Conservation (phyloP, 495 filamentous ascomycete species). For the Hamigera avellanea region DNA sequence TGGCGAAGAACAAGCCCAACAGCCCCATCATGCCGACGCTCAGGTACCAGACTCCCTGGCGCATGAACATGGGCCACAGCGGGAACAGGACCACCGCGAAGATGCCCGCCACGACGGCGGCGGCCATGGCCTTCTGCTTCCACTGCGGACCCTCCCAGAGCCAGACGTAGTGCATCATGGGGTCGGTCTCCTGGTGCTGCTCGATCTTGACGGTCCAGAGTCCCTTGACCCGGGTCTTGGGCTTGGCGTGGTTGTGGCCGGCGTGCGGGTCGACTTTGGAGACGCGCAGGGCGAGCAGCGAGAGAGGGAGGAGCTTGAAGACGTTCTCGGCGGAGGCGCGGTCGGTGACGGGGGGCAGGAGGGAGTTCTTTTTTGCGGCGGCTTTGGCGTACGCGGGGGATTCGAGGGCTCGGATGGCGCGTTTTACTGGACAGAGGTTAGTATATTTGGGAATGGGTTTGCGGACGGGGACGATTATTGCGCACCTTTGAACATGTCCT, state of each 20-base stretch:
- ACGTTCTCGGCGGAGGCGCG: conserved; percentile 77
- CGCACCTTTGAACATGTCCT: conserved; percentile 93
- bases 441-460: neutral
- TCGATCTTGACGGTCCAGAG: conserved; percentile 95
- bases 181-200: conserved; percentile 84
- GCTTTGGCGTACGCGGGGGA: conserved; percentile 82
- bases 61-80: conserved; percentile 84
- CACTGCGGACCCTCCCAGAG: conserved; percentile 90
- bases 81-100: conserved; percentile 90
- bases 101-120: conserved; percentile 65
- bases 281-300: conserved; percentile 88
- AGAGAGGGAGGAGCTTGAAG: conserved; percentile 92
- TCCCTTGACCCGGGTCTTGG: conserved; percentile 83
- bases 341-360: conserved; percentile 79
- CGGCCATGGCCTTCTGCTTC: conserved; percentile 85
- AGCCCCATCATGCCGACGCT: conserved; percentile 89
- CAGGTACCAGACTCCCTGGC: conserved; percentile 94
- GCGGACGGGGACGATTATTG: neutral
- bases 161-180: conserved; percentile 94
- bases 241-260: conserved; percentile 66
- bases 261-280: conserved; percentile 64
- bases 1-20: conserved; percentile 89
- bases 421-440: conserved; percentile 59
- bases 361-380: conserved; percentile 67
- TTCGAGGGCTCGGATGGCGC: conserved; percentile 85